These are phyloP conservation scores for Magnaporthiopsis rhizophila DNA, from an alignment of 2,329 filamentous ascomycete species.

Conservation along the genomic window DNA sequence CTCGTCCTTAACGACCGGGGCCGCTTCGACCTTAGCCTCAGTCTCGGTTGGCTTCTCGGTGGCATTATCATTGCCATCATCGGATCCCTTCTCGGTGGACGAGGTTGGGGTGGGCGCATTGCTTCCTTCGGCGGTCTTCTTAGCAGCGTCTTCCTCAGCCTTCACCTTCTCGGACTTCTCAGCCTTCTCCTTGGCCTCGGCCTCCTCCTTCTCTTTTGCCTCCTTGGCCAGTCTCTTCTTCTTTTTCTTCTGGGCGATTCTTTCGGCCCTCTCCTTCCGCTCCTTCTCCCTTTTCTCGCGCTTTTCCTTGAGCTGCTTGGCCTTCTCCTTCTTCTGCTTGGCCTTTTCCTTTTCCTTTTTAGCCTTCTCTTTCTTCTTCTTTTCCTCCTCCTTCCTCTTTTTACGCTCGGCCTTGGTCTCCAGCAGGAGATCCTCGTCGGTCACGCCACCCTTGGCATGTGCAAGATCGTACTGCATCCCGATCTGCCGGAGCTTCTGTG, in stretches of 20 bases:
- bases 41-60: conserved; percentile 8
- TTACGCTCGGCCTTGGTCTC: conserved; percentile 7
- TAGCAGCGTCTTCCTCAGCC: conserved; percentile 14
- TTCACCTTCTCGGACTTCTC: conserved; percentile 19
- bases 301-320: conserved; percentile 14
- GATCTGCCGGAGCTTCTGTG: conserved; percentile 56
- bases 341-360: conserved; percentile 21
- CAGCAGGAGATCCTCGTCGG: conserved; percentile 12
- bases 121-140: not conserved
- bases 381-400: conserved; percentile 6
- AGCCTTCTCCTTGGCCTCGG: conserved; percentile 16
- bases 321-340: conserved; percentile 16
- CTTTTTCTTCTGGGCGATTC: conserved; percentile 17
- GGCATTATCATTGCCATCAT: conserved; percentile 14
- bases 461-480: conserved; percentile 54
- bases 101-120: not conserved
- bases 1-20: conserved; percentile 8
- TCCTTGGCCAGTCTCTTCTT: conserved; percentile 8
- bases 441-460: conserved; percentile 29
- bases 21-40: conserved; percentile 5
- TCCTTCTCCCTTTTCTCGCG: not conserved
- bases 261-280: conserved; percentile 14
- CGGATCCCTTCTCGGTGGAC: conserved; percentile 11
- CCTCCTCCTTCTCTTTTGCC: conserved; percentile 16
- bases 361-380: conserved; percentile 16